Evolutionary conservation across 2,329 filamentous ascomycete species (phyloP), one percentile per base, ranked within the genome.

Genomic region (Didymella exigua): DNA sequence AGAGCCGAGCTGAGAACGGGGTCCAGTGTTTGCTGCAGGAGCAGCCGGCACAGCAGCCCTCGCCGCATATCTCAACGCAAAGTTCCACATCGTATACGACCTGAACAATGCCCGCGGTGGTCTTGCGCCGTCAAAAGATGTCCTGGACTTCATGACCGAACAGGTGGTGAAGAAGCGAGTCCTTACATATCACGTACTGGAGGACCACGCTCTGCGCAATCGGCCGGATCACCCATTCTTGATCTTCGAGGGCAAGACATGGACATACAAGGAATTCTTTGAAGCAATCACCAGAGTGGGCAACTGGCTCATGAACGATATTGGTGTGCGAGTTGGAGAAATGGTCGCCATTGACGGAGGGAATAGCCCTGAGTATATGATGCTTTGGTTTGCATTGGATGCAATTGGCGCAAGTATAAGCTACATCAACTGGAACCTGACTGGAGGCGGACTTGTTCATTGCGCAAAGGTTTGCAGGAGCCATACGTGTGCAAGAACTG

Each of bases 301-400:
- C 5, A 75, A 74, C 59, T 75, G 73, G 73, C 45, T 75, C 43
- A 65, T 75, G 53, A 68, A 72, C 16, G 72, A 73, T 19, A 24
- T 80, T 1, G 67, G 60, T 0, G 52, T 75, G 6, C 34, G 67
- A 21, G 50, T 62, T 1, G 65, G 63, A 7, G 74, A 76, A 43
- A 56, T 75, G 4, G 73, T 76, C 7, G 72, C 73, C 3, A 58
- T 76, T 27, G 62, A 75, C 62, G 70, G 72, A 4, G 69, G 66
- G 0, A 76, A 76, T 26, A 70, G 60, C 34, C 60, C 70, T 2
- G 72, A 74, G 56, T 74, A 75, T 56, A 24, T 74, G 40, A 67
- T 75, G 66, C 56, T 75, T n/a, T 75, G 72, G 74, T 70, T 74
- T 50, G 74, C 69, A 10, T 44, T 75, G 5, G 70, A 74, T 52